Evolutionary conservation across 805 yeast species (phyloP), one percentile per base, ranked within the genome.

Genomic region (Komagataella pastoris): DNA sequence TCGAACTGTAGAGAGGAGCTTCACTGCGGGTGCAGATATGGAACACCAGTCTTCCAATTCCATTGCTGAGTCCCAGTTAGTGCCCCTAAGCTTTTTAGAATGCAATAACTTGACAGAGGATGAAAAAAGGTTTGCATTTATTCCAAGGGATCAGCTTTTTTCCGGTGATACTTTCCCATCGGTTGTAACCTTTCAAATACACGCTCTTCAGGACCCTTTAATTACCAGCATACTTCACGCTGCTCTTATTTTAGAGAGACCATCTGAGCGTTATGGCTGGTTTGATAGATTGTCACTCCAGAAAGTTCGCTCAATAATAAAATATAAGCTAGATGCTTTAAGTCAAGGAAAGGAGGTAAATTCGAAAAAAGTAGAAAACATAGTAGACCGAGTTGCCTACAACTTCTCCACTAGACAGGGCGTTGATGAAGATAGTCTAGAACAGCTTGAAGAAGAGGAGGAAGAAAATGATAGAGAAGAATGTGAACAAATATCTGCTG

Each of bases 181-280:
- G 52, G 76, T 87, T 5, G 77, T 87, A 7, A 77, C 84, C 54
- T 81, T 85, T 58, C 96, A 88, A 61, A 68, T 93, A 7, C 90
- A 89, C 24, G 90, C 91, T 60, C 70, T 93, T 4, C 63, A 74
- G 5, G 95, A 88, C 59, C 77, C 80, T 7, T 83, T 81, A 56
- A 70, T 90, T 7, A 58, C 59, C 10, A 61, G 62, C 3, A 58
- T 83, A 12, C 59, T 86, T 4, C 62, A 65, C 7, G 30, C 23
- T 12, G 65, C 73, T 17, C 66, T 63, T 7, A 53, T 77, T 2
- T 68, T 69, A 30, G 66, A 67, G 0, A 64, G 64, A 8, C 75
- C 79, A 19, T 81, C 80, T 54, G 77, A 76, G 53, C 76, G 76
- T 49, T 85, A 83, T 52, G 98, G 98, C 1, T 91, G 98, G 98